Conservation (phyloP, 73 alveolate genomes). For the Uronychia binucleata region DNA sequence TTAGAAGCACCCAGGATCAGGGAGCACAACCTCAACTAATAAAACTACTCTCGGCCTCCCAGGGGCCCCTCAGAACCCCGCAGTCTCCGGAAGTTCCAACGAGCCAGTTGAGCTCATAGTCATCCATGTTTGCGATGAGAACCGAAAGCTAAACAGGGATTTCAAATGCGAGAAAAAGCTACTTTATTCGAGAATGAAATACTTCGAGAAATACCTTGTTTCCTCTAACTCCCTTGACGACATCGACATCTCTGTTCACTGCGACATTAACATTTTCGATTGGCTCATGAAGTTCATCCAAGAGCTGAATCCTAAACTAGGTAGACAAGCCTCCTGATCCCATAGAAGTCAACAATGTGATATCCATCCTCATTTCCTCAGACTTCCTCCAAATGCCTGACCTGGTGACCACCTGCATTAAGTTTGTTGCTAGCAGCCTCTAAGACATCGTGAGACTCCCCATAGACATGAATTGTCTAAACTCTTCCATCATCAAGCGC, state of each 20-base stretch:
- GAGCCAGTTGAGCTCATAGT: slow-evolving; percentile 42
- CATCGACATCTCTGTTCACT: slow-evolving; percentile 72
- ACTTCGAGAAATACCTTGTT: slow-evolving; percentile 69
- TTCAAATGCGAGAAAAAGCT: slow-evolving; percentile 63
- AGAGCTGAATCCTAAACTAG: slow-evolving; percentile 34
- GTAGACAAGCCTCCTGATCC: not conserved
- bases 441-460: slow-evolving; percentile 67
- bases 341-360: slow-evolving; percentile 54
- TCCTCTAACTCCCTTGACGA: slow-evolving; percentile 61
- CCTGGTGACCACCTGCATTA: slow-evolving; percentile 58
- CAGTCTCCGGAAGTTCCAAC: not conserved
- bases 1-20: not conserved
- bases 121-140: slow-evolving; percentile 78
- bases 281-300: slow-evolving; percentile 71
- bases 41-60: not conserved
- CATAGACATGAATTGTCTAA: slow-evolving; percentile 73
- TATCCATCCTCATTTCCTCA: slow-evolving; percentile 62
- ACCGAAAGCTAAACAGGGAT: slow-evolving; percentile 55
- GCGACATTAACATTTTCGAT: slow-evolving; percentile 73
- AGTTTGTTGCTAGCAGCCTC: slow-evolving; percentile 45
- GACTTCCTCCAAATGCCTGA: slow-evolving; percentile 65
- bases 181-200: slow-evolving; percentile 61
- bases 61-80: not conserved
- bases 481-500: slow-evolving; percentile 20
- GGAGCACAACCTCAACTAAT: not conserved